Evolutionary conservation across 495 filamentous ascomycete genomes (phyloP), one percentile per base, ranked within the genome.

Genomic region (Halenospora varia): DNA sequence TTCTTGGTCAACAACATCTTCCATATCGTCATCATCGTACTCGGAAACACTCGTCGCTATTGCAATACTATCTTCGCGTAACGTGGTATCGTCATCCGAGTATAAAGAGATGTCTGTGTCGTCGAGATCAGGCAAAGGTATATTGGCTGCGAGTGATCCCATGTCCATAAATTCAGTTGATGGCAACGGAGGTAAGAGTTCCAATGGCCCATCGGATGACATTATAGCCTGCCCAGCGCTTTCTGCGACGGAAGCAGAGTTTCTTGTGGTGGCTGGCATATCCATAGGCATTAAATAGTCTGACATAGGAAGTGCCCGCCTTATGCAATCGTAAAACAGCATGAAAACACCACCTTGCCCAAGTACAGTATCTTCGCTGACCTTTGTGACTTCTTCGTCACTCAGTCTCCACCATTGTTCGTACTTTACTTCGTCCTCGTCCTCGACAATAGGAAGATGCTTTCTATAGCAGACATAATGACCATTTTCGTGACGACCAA

Each of bases 381-480:
- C 90, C 61, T 80, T 79, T 57, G 73, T 79, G 9, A 96, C 91
- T 54, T 88, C 83, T 45, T 95, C 88, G 66, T 96, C 92, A 68
- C 90, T 96, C 15, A 96, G 73, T 11, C 86, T 76, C 83, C 88
- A 96, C 92, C 92, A 96, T 50, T 62, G 65, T 10, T 62, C 51
- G 18, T 77, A 69, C 39, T 78, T 72, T 26, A 78, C 71, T 47
- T 23, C 9, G 1, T 25, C 29, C 13, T 50, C 45, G 19, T 47
- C 50, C 40, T 57, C 61, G 17, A 20, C n/a, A 10, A 24, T 47
- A 2, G 54, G 39, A 18, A 81, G 76, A 66, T 88, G 84, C 64
- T 86, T 85, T 44, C 90, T 75, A 65, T 94, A 97, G 66, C 89
- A 93, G 52, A 96, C 83, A 64, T 99, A 97, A 72, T 99, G 95